A percentile compares a stretch with the other conserved stretches of the same genome.
These are phyloP conservation scores for Calonectria fujianensis DNA, from an alignment of 2,329 filamentous ascomycete genomes.

Conservation along the genomic window DNA sequence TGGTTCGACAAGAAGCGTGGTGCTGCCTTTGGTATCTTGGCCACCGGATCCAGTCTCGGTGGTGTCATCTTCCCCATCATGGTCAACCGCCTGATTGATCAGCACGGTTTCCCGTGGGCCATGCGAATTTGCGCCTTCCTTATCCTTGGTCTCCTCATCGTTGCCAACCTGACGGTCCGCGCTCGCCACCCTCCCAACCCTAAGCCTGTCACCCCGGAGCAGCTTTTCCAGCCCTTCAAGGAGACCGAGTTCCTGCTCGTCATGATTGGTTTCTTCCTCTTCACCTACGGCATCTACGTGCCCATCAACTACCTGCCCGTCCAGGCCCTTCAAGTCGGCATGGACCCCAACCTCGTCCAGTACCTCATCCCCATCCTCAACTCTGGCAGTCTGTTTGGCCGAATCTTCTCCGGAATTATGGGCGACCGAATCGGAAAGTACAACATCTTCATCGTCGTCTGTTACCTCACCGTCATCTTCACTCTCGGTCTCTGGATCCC, in stretches of 20 bases:
- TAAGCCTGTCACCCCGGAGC: slow-evolving; percentile 56
- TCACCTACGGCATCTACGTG: slow-evolving; percentile 61
- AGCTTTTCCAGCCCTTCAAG: slow-evolving; percentile 57
- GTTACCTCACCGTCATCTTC: slow-evolving; percentile 62
- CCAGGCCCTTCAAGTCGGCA: slow-evolving; percentile 56
- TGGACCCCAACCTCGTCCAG: slow-evolving; percentile 55
- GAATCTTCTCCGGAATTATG: slow-evolving; percentile 58
- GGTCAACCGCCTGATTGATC: slow-evolving; percentile 59
- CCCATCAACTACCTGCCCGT: slow-evolving; percentile 62
- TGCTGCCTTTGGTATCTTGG: slow-evolving; percentile 60
- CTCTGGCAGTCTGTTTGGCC: slow-evolving; percentile 62
- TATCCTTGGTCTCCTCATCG: slow-evolving; percentile 57
- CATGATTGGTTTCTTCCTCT: slow-evolving; percentile 57
- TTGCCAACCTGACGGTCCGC: slow-evolving; percentile 59
- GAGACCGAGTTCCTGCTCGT: slow-evolving; percentile 60
- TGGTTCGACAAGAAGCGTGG: slow-evolving; percentile 62
- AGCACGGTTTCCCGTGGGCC: slow-evolving; percentile 63
- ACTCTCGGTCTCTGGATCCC: slow-evolving; percentile 67
- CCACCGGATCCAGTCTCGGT: slow-evolving; percentile 61
- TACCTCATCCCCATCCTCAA: slow-evolving; percentile 64
- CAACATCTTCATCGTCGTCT: slow-evolving; percentile 68
- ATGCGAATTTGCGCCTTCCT: slow-evolving; percentile 64
- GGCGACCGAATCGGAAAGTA: slow-evolving; percentile 62
- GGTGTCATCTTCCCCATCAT: slow-evolving; percentile 65
- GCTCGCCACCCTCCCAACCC: slow-evolving; percentile 51